Evolutionary conservation across 2,329 filamentous ascomycete genomes (phyloP).

Genomic region (Xylariaceae sp.): DNA sequence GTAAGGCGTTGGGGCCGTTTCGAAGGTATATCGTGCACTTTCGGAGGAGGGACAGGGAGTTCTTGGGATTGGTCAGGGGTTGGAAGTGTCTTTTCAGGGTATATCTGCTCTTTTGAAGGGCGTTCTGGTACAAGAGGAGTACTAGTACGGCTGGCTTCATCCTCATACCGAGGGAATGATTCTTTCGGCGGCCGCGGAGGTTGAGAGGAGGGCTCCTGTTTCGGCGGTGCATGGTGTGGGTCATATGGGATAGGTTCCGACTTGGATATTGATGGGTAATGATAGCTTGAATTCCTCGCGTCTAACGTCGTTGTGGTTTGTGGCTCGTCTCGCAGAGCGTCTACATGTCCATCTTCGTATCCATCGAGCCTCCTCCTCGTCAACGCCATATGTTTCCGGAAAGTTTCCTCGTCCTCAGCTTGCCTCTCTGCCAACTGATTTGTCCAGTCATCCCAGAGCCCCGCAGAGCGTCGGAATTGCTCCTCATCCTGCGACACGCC

Average conservation of each 20-base stretch:
- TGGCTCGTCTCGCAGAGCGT: constrained; percentile 31
- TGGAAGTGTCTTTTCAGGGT: constrained; percentile 35
- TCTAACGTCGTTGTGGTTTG: not conserved
- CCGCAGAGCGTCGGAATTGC: constrained; percentile 52
- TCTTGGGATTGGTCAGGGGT: constrained; percentile 22
- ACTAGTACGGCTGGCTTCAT: constrained; percentile 7
- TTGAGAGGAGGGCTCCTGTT: constrained; percentile 30
- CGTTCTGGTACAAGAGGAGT: constrained; percentile 31
- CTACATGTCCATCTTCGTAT: constrained; percentile 26
- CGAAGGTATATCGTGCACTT: constrained; percentile 32
- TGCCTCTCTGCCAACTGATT: constrained; percentile 35
- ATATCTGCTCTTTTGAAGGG: constrained; percentile 36
- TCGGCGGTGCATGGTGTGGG: constrained; percentile 23
- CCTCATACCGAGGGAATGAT: constrained; percentile 11
- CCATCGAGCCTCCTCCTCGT: constrained; percentile 51
- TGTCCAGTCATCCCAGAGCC: constrained; percentile 49
- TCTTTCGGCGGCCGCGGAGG: constrained; percentile 46
- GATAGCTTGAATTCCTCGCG: constrained; percentile 42
- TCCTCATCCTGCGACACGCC: constrained; percentile 61
- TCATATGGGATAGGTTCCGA: constrained; percentile 53
- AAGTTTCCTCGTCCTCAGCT: constrained; percentile 46
- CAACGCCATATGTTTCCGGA: constrained; percentile 56
- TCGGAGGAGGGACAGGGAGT: constrained; percentile 37
- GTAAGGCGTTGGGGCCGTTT: constrained; percentile 65
- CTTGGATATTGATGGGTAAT: constrained; percentile 60